Conservation (phyloP, 495 filamentous ascomycete genomes). For the Pyrenula massariospora region DNA sequence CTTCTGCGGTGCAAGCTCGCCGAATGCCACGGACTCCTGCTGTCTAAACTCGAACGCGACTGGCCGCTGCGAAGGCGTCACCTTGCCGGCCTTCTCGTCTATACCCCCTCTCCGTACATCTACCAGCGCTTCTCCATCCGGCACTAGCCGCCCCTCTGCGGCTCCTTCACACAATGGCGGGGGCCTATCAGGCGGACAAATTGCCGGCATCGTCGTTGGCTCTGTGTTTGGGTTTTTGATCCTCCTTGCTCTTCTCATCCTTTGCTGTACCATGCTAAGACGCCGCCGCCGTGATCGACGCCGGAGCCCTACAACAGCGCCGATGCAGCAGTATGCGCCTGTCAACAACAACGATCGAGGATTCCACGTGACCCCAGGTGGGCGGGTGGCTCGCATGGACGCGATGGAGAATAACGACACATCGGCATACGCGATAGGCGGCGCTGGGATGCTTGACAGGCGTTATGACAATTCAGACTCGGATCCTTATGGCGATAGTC, state of each 20-base stretch:
- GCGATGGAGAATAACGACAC: conserved; percentile 67
- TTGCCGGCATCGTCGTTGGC: conserved; percentile 85
- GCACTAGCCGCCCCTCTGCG: conserved; percentile 24
- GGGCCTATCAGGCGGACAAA: conserved; percentile 67
- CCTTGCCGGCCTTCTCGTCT: conserved; percentile 62
- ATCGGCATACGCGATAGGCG: conserved; percentile 37
- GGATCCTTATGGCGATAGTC: conserved; percentile 69
- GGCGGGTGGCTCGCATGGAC: conserved; percentile 90
- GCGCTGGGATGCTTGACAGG: conserved; percentile 24
- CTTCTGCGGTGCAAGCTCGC: conserved; percentile 70
- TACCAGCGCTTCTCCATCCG: conserved; percentile 28
- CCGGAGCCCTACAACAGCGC: conserved; percentile 36
- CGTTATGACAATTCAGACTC: conserved; percentile 61
- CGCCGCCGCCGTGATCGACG: conserved; percentile 38
- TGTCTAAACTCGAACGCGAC: conserved; percentile 72
- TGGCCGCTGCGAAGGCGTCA: conserved; percentile 55
- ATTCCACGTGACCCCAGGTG: conserved; percentile 70
- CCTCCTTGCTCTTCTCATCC: conserved; percentile 46
- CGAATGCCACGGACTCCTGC: conserved; percentile 90
- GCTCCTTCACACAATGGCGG: conserved; percentile 10
- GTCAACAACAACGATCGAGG: conserved; percentile 32
- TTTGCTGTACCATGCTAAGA: conserved; percentile 30
- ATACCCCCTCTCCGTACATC: conserved; percentile 50
- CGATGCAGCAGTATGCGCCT: conserved; percentile 34
- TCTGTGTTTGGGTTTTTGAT: conserved; percentile 61